A percentile compares a stretch with the other conserved stretches of the same genome.
Evolutionary conservation across 805 yeast species (phyloP).

Genomic region (Blastobotrys muscicola): DNA sequence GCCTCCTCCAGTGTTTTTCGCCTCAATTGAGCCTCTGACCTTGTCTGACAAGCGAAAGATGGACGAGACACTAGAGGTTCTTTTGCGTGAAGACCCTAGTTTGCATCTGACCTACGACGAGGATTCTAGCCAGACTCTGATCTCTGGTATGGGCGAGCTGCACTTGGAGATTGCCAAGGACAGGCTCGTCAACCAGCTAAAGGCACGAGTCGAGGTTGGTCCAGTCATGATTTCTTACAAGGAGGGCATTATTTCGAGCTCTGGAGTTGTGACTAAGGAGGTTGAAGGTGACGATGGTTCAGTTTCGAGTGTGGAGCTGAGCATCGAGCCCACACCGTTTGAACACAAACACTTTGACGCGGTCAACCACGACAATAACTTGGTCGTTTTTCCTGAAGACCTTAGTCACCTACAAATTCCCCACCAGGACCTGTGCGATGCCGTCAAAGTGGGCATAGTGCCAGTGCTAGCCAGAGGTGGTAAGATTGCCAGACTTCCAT

Average conservation of each 20-base stretch:
- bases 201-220: conserved; percentile 73
- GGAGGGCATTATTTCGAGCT: conserved; percentile 42
- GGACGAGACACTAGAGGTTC: conserved; percentile 54
- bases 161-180: conserved; percentile 85
- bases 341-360: conserved; percentile 16
- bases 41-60: conserved; percentile 70
- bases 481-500: conserved; percentile 35
- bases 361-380: conserved; percentile 33
- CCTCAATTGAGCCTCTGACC: conserved; percentile 72
- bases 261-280: conserved; percentile 10
- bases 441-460: conserved; percentile 24
- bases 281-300: conserved; percentile 24
- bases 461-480: conserved; percentile 39
- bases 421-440: conserved; percentile 22
- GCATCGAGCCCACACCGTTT: conserved; percentile 20
- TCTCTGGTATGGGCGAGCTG: conserved; percentile 96
- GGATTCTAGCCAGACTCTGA: conserved; percentile 78
- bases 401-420: conserved; percentile 21
- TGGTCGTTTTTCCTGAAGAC: conserved; percentile 11
- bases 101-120: conserved; percentile 59
- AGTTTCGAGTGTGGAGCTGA: conserved; percentile 23
- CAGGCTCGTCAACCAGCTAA: conserved; percentile 68
- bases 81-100: conserved; percentile 88
- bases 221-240: conserved; percentile 84
- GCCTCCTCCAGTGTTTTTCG: conserved; percentile 91